Base-by-base conservation (phyloP, 306 rosid species). In the Trichosanthes cucumerina region DNA sequence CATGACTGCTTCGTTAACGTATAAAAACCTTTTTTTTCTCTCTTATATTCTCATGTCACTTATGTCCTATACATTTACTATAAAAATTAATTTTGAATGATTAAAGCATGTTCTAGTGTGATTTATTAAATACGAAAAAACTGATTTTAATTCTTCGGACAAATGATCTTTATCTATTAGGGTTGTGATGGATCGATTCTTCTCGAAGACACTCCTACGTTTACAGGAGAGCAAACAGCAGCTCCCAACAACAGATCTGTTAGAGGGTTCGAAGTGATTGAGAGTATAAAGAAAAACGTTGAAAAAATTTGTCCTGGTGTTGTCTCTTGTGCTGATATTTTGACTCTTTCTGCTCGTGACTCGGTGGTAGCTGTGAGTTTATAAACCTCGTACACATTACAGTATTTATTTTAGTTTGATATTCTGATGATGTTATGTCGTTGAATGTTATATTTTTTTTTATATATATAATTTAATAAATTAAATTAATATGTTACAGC, bases 281-380 rank as follows among this genome's bases (percentile, higher is more conserved):
- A 82, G 23, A 53, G 21, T 11, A 85, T 85, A 1, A 85, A 82
- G 43, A 23, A 49, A 0, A 38, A 34, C 7, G 79, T 85, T 0
- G 86, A 85, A 59, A 47, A 73, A 28, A 50, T 62, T 18, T 85
- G 88, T 58, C 73, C 65, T 1, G 49, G 58, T 18, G 66, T 66
- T 36, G 84, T 82, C 49, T 85, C 88, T 0, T 82, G 88, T 12
- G 84, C 88, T 5, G 86, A 85, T 64, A 82, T 82, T 6, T 47
- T 82, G 31, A 81, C 84, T 18, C 79, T 82, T 78, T 79, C 84
- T 72, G 88, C 86, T 83, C 98, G 97, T 6, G 98, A 93, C 68
- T 89, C 98, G 4, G 91, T 89, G 18, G 81, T 46, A 0, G 82
- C 82, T 24, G 97, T 93, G 60, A 91, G 96, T 85, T n/a, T n/a